Evolutionary conservation across 768 basidiomycete genomes (phyloP).

Genomic region (Naematelia encephala): DNA sequence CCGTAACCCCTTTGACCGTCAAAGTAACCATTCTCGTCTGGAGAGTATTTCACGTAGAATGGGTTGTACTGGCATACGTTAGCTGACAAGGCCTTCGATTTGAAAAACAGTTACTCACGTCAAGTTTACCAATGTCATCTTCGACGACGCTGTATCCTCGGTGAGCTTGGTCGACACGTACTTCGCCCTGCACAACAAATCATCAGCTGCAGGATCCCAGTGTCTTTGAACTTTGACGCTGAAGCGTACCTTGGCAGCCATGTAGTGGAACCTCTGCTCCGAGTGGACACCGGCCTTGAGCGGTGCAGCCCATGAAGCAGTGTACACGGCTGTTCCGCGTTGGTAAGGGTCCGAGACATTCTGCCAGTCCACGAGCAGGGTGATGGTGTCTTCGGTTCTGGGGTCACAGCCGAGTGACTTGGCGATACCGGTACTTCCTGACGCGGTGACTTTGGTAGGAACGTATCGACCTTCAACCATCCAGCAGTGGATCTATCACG

Average conservation of each 20-base stretch:
- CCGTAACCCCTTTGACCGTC: slow-evolving; percentile 90
- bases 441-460: slow-evolving; percentile 69
- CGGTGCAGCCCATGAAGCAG: slow-evolving; percentile 86
- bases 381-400: slow-evolving; percentile 90
- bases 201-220: not conserved
- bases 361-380: slow-evolving; percentile 90
- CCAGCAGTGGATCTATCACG: slow-evolving; percentile 56
- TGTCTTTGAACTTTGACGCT: slow-evolving; percentile 3
- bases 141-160: slow-evolving; percentile 86
- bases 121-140: slow-evolving; percentile 77
- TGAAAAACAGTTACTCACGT: no score
- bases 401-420: slow-evolving; percentile 65
- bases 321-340: slow-evolving; percentile 82
- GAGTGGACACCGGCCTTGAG: slow-evolving; percentile 81
- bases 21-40: slow-evolving; percentile 81
- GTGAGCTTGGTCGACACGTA: slow-evolving; percentile 87
- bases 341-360: slow-evolving; percentile 70
- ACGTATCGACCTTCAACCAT: slow-evolving; percentile 52
- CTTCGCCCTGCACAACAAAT: slow-evolving; percentile 66
- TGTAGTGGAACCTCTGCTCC: slow-evolving; percentile 91
- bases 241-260: slow-evolving; percentile 79
- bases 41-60: slow-evolving; percentile 81
- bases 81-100: not conserved
- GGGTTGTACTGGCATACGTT: slow-evolving; percentile 63
- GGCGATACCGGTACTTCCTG: slow-evolving; percentile 85